These are phyloP conservation scores for Colletotrichum sp. DNA, from an alignment of 2,329 filamentous ascomycete species.

Conservation along the genomic window DNA sequence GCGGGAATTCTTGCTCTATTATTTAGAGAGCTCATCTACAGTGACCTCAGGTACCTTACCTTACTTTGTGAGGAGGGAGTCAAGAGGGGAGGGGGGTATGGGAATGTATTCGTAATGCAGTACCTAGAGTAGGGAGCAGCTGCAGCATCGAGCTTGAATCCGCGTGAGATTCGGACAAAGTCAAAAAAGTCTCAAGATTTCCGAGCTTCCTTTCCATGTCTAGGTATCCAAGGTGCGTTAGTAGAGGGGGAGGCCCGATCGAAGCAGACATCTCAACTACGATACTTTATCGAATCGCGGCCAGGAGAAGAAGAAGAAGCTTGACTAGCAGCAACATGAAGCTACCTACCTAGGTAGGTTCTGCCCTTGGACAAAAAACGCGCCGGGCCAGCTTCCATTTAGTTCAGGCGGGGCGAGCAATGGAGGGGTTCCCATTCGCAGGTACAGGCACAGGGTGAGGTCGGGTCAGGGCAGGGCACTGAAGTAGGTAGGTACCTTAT, in stretches of 20 bases:
- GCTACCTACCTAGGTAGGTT: background rate
- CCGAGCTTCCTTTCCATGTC: background rate
- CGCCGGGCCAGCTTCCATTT: background rate
- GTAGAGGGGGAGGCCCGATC: background rate
- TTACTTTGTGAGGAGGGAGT: background rate
- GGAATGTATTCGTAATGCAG: background rate
- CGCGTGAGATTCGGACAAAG: background rate
- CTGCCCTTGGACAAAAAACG: background rate
- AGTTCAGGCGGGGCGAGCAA: background rate
- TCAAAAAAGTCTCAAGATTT: background rate
- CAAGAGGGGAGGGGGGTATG: background rate
- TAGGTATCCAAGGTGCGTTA: background rate
- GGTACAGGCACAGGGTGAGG: background rate
- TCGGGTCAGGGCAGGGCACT: background rate
- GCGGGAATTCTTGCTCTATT: background rate
- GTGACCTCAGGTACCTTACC: background rate
- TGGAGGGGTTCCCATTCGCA: background rate
- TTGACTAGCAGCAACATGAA: background rate
- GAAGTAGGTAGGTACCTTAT: background rate
- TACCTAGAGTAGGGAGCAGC: background rate
- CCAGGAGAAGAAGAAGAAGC: background rate
- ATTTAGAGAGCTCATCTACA: background rate
- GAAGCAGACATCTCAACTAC: background rate
- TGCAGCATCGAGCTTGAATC: background rate
- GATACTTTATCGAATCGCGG: background rate